These are phyloP conservation scores for Rhynchosporium graminicola DNA, from an alignment of 2,329 filamentous ascomycete species.

Conservation along the genomic window DNA sequence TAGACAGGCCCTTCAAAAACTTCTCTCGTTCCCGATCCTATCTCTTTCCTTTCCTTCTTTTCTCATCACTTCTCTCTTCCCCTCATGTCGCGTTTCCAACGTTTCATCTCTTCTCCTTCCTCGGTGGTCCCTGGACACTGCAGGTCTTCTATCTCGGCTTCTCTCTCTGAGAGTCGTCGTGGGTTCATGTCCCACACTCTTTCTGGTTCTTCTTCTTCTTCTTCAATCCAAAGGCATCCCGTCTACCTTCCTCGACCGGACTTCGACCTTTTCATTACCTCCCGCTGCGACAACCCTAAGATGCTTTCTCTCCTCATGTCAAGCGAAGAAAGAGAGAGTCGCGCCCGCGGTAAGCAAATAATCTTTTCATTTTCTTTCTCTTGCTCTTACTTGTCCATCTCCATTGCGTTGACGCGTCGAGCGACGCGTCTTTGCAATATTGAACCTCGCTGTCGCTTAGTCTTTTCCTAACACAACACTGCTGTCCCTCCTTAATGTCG, in stretches of 20 bases:
- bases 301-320: neutral
- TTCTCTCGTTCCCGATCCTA: no score
- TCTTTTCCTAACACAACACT: neutral
- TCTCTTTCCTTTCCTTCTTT: neutral
- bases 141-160: neutral
- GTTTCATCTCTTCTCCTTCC: neutral
- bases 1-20: no score
- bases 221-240: neutral
- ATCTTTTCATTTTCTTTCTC: neutral
- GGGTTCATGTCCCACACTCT: neutral
- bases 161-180: conserved; percentile 5
- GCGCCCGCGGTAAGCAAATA: neutral
- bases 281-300: neutral
- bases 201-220: neutral
- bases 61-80: neutral
- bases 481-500: no score
- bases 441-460: neutral
- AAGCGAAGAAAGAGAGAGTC: neutral
- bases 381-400: no score
- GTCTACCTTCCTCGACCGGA: no score
- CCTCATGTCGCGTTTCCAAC: conserved; percentile 6
- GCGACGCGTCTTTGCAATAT: neutral
- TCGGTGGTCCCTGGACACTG: conserved; percentile 1
- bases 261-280: no score
- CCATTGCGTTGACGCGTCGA: no score